A percentile compares a stretch with the other conserved stretches of the same genome.
Evolutionary conservation across 2,329 filamentous ascomycete species (phyloP).

Genomic region (Microascus cirrosus): DNA sequence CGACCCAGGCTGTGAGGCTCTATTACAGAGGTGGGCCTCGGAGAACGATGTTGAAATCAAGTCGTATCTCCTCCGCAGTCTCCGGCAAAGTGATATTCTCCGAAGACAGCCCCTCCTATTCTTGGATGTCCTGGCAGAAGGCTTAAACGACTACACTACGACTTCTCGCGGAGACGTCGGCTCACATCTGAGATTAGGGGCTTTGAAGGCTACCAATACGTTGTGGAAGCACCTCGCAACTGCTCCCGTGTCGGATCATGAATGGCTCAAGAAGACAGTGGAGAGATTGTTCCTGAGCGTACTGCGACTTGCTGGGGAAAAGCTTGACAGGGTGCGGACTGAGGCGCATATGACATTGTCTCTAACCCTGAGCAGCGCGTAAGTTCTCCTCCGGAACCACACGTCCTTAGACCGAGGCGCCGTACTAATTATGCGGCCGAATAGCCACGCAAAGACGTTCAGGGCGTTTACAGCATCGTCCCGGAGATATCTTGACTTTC

Average conservation of each 20-base stretch:
- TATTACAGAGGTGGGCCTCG: slow-evolving; percentile 40
- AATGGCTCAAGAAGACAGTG: slow-evolving; percentile 18
- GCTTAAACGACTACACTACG: slow-evolving; percentile 82
- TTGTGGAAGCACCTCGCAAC: slow-evolving; percentile 33
- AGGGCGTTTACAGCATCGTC: slow-evolving; percentile 41
- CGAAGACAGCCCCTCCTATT: slow-evolving; percentile 27
- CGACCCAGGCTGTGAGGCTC: slow-evolving; percentile 24
- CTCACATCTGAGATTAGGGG: slow-evolving; percentile 72
- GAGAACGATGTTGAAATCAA: slow-evolving; percentile 40
- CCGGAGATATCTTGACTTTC: slow-evolving; percentile 42
- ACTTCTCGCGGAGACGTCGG: slow-evolving; percentile 84
- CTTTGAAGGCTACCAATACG: slow-evolving; percentile 62
- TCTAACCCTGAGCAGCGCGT: slow-evolving; percentile 34
- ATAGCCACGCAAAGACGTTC: slow-evolving; percentile 24
- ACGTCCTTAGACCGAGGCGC: neutral
- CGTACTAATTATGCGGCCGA: neutral
- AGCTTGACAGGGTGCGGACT: slow-evolving; percentile 74
- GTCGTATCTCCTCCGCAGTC: slow-evolving; percentile 42
- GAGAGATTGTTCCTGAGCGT: slow-evolving; percentile 33
- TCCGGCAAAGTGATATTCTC: slow-evolving; percentile 35
- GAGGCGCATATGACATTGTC: slow-evolving; percentile 47
- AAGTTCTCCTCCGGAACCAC: slow-evolving; percentile 12
- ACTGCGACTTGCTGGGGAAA: slow-evolving; percentile 71
- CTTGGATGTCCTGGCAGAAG: slow-evolving; percentile 35
- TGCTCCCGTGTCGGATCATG: slow-evolving; percentile 8